Evolutionary conservation across 768 basidiomycete genomes (phyloP), one percentile per base, ranked within the genome.

Genomic region (Boletus eberwhitei): DNA sequence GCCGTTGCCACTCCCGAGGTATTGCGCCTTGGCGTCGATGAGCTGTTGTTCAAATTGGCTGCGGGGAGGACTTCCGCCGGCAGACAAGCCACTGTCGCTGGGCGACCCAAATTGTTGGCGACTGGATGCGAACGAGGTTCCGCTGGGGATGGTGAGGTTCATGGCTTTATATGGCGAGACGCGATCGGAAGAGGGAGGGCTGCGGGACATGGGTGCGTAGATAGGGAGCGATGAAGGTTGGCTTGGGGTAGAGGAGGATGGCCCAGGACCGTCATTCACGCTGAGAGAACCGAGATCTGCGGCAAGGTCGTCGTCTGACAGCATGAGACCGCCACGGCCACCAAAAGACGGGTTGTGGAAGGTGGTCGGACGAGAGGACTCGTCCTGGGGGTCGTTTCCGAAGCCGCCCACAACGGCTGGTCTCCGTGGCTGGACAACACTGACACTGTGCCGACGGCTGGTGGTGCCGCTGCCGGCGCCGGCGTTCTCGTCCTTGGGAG

Each of bases 271-370:
- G 42, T 69, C 68, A 42, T 60, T 62, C n/a, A 90, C 61, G 61
- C 74, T 86, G 58, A 91, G 75, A 53, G 82, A 63, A 22, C 80
- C 82, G 34, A 92, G 77, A 62, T 87, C 87, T 21, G 78, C 80
- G 0, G 87, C 87, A 13, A 93, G 80, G 57, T 93, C 90, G 48
- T 93, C 91, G 57, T 93, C 91, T 0, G 83, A 83, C 21, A 93
- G 71, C 70, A 87, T 73, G 29, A 90, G 73, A 3, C 87, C 84
- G 1, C 86, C 76, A 4, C 86, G 78, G 4, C 78, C 72, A 26
- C 79, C 73, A 42, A 68, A 73, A 2, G 71, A 62, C n/a, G 65
- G 66, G 9, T 64, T 59, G 31, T 73, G 67, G 57, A 58, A 77
- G 60, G 48, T 74, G 64, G 50, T 63, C 52, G 71, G 50, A 40